Base-by-base conservation (phyloP, 176 grass and related monocot species). In the Themeda triandra region DNA sequence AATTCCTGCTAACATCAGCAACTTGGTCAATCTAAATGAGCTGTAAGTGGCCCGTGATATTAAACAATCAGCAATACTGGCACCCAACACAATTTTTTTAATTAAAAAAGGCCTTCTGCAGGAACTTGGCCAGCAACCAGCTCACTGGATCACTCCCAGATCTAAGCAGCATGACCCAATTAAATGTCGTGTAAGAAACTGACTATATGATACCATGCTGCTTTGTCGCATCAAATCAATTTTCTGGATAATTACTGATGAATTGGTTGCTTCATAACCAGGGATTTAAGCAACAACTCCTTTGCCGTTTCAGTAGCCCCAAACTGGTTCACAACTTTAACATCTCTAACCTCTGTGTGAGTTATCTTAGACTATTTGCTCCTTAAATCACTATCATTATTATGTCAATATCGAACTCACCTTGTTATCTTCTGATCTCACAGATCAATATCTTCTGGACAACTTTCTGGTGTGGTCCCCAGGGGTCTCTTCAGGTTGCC, bases 201-300 rank as follows among this genome's bases (percentile, higher is more conserved):
- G 49, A 73, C 17, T 33, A 6, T 18, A 23, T 44, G 35, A 63
- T 75, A 15, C 84, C 18, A 67, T 80, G 25, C 59, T 82, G 66
- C 54, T 7, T 31, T 77, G 6, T 87, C 33, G 35, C 37, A 14
- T 46, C 62, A 49, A 56, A 75, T 36, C 68, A 42, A 54, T 45
- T 29, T 19, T 66, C 13, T 41, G 58, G 8, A 69, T 84, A 60
- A 76, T 75, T 35, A 53, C 48, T 74, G 35, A 82, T 58, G 29
- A 17, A 27, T 85, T 54, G 1, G 15, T 59, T 29, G 23, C 58
- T 81, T 72, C 71, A 46, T 83, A 40, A 56, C 21, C 88, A 98
- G 95, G 82, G 88, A 98, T 88, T 88, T 98, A 35, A 84, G 92
- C 86, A 94, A 98, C 44, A 98, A 94, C 56, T 32, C 30, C 6